A percentile compares a stretch with the other conserved stretches of the same genome.
These are phyloP conservation scores for Plantago ovata DNA, from an alignment of 257 asterid genomes.

Conservation along the genomic window DNA sequence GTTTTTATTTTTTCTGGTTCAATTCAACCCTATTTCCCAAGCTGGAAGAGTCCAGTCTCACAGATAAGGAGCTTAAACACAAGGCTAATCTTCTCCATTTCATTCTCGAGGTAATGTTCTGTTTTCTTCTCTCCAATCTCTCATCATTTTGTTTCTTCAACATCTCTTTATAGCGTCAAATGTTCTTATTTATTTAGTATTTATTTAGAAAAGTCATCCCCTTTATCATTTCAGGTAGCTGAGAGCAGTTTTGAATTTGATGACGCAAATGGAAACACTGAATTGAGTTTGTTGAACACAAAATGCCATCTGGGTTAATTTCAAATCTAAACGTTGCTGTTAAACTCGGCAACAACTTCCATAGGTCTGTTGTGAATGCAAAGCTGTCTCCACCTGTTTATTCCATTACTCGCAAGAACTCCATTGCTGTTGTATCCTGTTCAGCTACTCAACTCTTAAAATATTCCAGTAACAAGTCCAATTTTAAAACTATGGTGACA, in stretches of 20 bases:
- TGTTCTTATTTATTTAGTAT: neutral
- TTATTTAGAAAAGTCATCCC: no score
- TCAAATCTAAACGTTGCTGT: constrained; percentile 41
- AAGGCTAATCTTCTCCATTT: neutral
- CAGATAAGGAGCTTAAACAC: constrained; percentile 7
- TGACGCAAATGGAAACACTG: constrained; percentile 14
- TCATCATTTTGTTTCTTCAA: neutral
- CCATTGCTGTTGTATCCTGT: no score
- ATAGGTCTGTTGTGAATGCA: constrained; percentile 32
- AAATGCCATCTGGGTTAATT: constrained; percentile 52
- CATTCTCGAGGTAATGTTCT: neutral
- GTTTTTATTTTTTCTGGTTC: no score
- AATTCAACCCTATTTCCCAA: neutral
- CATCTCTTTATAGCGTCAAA: constrained; percentile 8
- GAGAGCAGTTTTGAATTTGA: constrained; percentile 1
- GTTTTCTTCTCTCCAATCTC: neutral
- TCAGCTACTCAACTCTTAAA: constrained; percentile 10
- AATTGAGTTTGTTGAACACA: constrained; percentile 21
- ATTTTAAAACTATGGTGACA: constrained; percentile 44
- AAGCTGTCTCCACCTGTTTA: constrained; percentile 27
- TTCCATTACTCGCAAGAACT: constrained; percentile 22
- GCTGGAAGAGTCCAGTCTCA: constrained; percentile 8
- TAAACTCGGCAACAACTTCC: constrained; percentile 30
- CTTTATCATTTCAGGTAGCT: neutral
- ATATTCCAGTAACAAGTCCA: constrained; percentile 11